Conservation (phyloP, 768 basidiomycete genomes). For the Termitomyces sp. region DNA sequence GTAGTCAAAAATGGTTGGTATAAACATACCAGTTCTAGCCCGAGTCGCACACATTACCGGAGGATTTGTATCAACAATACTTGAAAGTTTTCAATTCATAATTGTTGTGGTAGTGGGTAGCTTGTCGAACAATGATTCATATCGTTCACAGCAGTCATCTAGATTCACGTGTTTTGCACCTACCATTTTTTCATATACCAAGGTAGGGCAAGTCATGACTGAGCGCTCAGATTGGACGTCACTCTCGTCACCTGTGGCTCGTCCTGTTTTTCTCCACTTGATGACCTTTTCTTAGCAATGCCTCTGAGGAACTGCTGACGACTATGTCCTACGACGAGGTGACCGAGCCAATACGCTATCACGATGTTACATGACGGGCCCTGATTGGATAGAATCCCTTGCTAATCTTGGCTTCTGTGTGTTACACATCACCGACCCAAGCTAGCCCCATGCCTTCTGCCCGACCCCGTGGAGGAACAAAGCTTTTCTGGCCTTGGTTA, state of each 20-base stretch:
- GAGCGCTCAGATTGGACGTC: neutral
- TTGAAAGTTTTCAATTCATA: too few species aligned
- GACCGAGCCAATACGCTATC: neutral
- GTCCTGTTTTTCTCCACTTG: neutral
- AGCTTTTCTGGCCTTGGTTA: constrained; percentile 3
- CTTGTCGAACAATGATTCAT: neutral
- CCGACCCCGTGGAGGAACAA: constrained; percentile 25
- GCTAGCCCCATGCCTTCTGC: constrained; percentile 28
- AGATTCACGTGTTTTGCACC: neutral
- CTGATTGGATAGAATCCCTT: constrained; percentile 4
- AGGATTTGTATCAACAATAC: neutral
- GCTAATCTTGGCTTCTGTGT: constrained; percentile 12
- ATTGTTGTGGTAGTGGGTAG: neutral
- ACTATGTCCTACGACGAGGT: neutral
- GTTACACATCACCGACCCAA: constrained; percentile 13
- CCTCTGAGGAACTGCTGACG: too few species aligned
- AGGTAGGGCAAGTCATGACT: constrained; percentile 7
- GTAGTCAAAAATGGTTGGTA: neutral
- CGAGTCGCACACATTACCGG: neutral
- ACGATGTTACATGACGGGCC: too few species aligned
- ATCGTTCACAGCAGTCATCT: neutral
- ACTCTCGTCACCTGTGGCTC: constrained; percentile 1
- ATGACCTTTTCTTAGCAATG: neutral
- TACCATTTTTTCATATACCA: neutral
- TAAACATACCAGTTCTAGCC: neutral